Base-by-base conservation (phyloP, 108 stramenopile species). In the Nitzschia palea region DNA sequence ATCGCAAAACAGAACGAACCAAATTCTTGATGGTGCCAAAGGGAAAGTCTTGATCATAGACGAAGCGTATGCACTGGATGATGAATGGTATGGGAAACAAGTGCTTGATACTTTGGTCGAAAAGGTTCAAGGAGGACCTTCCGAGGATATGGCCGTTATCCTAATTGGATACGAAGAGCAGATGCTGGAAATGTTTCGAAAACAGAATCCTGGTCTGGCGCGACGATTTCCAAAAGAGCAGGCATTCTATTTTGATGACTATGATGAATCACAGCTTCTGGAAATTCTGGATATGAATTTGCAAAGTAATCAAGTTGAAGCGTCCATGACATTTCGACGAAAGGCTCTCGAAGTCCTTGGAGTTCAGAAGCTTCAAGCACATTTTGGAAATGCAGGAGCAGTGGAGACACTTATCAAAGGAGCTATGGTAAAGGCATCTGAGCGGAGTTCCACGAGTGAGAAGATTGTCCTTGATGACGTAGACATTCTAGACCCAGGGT, bases 41-140 rank as follows among this genome's bases (percentile, higher is more conserved):
- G 91, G 88, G 20, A 77, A 80, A 22, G 87, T 93, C 4, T 62
- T 90, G 35, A 79, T 93, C 12, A 88, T 93, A n/a, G 89, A 93
- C 44, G 87, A 93, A 61, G 87, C 89, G 0, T 88, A 93, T 58
- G 77, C 62, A 2, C 67, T 89, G 4, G 56, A 80, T 47, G 76
- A 74, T 56, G 58, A 66, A 25, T 56, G 65, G 0, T 91, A 80
- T 57, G 80, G 86, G 15, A 73, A 64, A 5, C 81, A 82, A 30
- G 86, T 82, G 9, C 44, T 89, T 9, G 87, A 91, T 71, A 81
- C 86, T 10, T 32, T 91, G 25, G 91, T 92, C 31, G 86, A 85
- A 29, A 82, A 86, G 50, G 82, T 92, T 25, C 86, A 89, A 58
- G 87, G 83, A 43, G 62, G 65, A 9, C 70, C 83, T 12, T 73